Evolutionary conservation across 768 basidiomycete species (phyloP).

Genomic region (Lyophyllum atratum): DNA sequence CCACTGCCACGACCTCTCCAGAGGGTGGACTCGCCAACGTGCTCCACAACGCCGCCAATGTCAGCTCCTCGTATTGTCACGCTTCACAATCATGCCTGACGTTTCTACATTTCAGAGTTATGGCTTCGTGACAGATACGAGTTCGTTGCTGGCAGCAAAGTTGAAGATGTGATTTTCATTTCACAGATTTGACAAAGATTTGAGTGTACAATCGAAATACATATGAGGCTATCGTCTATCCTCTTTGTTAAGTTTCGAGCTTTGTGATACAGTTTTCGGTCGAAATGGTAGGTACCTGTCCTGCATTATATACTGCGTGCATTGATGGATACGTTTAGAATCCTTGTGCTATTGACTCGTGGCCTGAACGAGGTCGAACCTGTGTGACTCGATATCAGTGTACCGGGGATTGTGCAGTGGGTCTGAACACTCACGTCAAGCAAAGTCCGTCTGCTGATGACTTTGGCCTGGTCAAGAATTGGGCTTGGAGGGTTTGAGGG

Average conservation of each 20-base stretch:
- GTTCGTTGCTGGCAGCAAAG: conserved; percentile 26
- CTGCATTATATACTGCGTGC: neutral
- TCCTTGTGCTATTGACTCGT: conserved; percentile 1
- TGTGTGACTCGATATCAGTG: conserved; percentile 13
- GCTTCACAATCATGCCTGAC: neutral
- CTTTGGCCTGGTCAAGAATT: conserved; percentile 19
- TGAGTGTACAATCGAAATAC: neutral
- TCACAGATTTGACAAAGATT: neutral
- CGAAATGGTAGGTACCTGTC: neutral
- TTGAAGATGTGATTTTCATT: neutral
- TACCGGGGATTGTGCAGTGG: neutral
- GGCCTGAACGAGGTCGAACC: conserved; percentile 28
- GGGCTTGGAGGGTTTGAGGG: conserved; percentile 26
- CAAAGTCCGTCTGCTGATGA: conserved; percentile 33
- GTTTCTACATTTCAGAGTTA: conserved; percentile 37
- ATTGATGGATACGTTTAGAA: neutral
- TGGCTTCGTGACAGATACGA: conserved; percentile 49
- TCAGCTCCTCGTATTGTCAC: conserved; percentile 29
- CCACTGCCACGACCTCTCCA: conserved; percentile 65
- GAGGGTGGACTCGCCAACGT: conserved; percentile 57
- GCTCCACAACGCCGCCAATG: conserved; percentile 56
- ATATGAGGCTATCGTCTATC: neutral
- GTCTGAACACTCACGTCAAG: conserved; percentile 34
- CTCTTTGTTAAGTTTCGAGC: neutral
- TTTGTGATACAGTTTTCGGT: neutral